phyloP scores from a whole-genome alignment of 108 stramenopile genomes.

The Aurantiochytrium sp. region DNA sequence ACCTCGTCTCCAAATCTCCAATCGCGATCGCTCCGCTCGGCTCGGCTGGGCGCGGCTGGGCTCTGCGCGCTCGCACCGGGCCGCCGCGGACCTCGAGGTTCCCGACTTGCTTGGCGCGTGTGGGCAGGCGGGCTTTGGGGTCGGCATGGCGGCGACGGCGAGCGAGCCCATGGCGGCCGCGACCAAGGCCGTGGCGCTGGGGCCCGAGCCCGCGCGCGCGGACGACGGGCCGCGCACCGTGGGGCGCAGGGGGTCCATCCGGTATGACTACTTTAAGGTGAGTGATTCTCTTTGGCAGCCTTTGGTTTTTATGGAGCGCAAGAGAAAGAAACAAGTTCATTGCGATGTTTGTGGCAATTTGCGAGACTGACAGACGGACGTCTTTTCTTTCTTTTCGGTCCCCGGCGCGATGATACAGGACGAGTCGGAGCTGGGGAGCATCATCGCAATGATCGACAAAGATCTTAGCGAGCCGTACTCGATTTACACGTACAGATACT shows the following conservation, averaged over 20 bases:
- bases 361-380: too few species aligned
- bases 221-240: not conserved
- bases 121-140: not conserved
- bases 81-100: too few species aligned
- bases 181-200: not conserved
- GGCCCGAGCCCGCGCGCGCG: not conserved
- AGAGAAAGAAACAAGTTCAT: too few species aligned
- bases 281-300: not conserved
- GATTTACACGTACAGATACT: conserved; percentile 62
- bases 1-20: too few species aligned
- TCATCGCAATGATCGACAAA: conserved; percentile 49
- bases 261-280: not conserved
- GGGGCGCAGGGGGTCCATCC: not conserved
- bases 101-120: too few species aligned
- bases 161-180: not conserved
- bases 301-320: too few species aligned
- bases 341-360: too few species aligned
- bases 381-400: not conserved
- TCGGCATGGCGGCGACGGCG: not conserved
- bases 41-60: too few species aligned
- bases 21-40: too few species aligned
- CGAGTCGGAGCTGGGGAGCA: not conserved
- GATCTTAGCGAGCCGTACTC: conserved; percentile 60
- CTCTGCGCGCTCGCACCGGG: too few species aligned
- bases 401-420: not conserved